phyloP scores from a whole-genome alignment of 177 flowering plant species.

The Vitis hybrid region DNA sequence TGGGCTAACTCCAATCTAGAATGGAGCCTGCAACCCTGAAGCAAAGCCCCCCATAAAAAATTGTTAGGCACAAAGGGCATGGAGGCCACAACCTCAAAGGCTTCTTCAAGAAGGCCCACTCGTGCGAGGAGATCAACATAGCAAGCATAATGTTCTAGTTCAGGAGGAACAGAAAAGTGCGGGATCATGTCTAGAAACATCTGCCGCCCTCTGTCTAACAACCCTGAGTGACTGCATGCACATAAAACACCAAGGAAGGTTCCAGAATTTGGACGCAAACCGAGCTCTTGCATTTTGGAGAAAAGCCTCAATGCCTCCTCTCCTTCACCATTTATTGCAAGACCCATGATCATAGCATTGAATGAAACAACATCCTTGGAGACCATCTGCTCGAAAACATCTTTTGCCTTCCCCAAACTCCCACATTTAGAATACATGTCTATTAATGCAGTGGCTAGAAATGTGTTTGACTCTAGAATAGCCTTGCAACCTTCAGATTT shows the following conservation, averaged over 20 bases:
- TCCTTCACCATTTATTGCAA: slow-evolving; percentile 59
- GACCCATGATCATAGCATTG: slow-evolving; percentile 76
- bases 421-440: slow-evolving; percentile 83
- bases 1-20: slow-evolving; percentile 39
- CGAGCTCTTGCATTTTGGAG: slow-evolving; percentile 36
- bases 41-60: slow-evolving; percentile 69
- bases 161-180: slow-evolving; percentile 25
- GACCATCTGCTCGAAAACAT: slow-evolving; percentile 39
- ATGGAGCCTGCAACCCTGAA: slow-evolving; percentile 58
- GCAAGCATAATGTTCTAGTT: slow-evolving; percentile 65
- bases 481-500: slow-evolving; percentile 32
- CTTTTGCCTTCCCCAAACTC: slow-evolving; percentile 34
- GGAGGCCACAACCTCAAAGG: slow-evolving; percentile 39
- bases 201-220: slow-evolving; percentile 37
- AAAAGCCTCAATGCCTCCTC: slow-evolving; percentile 51
- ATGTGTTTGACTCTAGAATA: slow-evolving; percentile 33
- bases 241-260: slow-evolving; percentile 51
- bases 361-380: slow-evolving; percentile 50
- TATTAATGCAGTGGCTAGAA: slow-evolving; percentile 57
- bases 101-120: slow-evolving; percentile 57
- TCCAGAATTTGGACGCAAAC: slow-evolving; percentile 43
- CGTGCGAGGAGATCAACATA: slow-evolving; percentile 65
- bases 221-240: slow-evolving; percentile 68
- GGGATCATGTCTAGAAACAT: slow-evolving; percentile 42
- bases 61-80: slow-evolving; percentile 58